Evolutionary conservation across 2,329 filamentous ascomycete species (phyloP).

Genomic region (Tolypocladium tundrense): DNA sequence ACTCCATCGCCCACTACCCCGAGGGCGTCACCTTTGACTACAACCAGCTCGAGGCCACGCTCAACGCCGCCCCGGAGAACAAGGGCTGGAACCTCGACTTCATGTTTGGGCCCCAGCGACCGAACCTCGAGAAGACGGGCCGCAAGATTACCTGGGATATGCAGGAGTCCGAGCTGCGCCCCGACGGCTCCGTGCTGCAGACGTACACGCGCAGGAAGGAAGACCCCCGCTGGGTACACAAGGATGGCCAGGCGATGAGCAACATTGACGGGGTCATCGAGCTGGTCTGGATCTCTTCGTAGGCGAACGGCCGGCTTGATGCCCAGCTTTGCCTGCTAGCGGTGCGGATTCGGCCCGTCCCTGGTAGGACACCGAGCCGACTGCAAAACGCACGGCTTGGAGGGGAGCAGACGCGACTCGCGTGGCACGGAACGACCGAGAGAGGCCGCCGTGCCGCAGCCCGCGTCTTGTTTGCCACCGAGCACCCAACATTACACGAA

Average conservation of each 20-base stretch:
- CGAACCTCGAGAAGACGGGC: constrained; percentile 35
- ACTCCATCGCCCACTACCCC: constrained; percentile 48
- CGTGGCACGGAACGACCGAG: not conserved
- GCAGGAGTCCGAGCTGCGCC: constrained; percentile 34
- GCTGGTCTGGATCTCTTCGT: constrained; percentile 41
- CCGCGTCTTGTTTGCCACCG: not conserved
- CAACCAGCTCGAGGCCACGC: constrained; percentile 42
- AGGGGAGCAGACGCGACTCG: not conserved
- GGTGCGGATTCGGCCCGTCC: not conserved
- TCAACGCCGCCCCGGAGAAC: constrained; percentile 35
- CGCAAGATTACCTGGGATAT: constrained; percentile 45
- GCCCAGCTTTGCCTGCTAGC: not conserved
- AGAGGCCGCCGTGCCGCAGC: no score
- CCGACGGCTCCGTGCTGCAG: constrained; percentile 41
- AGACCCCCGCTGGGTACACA: constrained; percentile 42
- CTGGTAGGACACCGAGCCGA: not conserved
- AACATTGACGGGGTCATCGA: constrained; percentile 45
- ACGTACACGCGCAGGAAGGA: constrained; percentile 41
- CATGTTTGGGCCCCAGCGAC: constrained; percentile 38
- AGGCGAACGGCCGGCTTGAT: not conserved
- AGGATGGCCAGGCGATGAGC: constrained; percentile 36
- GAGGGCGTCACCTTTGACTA: constrained; percentile 38
- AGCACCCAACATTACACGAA: not conserved
- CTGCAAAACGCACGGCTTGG: not conserved
- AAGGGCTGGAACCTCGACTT: constrained; percentile 42